These are phyloP conservation scores for Cryphonectria carpinicola DNA, from an alignment of 2,329 filamentous ascomycete genomes.

Conservation along the genomic window DNA sequence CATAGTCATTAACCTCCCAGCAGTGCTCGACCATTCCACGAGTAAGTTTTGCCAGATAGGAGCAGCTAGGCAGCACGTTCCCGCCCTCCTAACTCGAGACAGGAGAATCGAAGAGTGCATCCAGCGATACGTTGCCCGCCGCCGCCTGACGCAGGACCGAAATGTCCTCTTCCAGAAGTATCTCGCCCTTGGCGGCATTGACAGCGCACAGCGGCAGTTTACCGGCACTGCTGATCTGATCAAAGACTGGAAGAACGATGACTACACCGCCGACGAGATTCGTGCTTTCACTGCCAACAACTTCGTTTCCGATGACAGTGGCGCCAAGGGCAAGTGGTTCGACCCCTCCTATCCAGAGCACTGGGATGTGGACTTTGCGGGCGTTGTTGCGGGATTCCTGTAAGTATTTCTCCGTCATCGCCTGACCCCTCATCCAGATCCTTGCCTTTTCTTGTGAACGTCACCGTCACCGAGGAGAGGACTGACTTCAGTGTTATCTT, in stretches of 20 bases:
- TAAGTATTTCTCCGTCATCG: conserved; percentile 45
- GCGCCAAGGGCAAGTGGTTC: conserved; percentile 49
- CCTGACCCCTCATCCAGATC: not conserved
- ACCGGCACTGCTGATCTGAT: conserved; percentile 52
- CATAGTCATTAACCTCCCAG: conserved; percentile 30
- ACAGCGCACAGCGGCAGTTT: conserved; percentile 61
- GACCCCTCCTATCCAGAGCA: conserved; percentile 52
- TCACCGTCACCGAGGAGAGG: too few relatives aligned
- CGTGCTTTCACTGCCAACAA: conserved; percentile 67
- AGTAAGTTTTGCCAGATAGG: conserved; percentile 46
- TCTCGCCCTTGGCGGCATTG: conserved; percentile 80
- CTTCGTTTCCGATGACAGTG: conserved; percentile 54
- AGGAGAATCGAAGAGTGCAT: conserved; percentile 86
- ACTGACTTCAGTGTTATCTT: not conserved
- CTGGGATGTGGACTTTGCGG: conserved; percentile 82
- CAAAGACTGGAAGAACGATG: conserved; percentile 50
- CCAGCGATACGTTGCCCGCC: conserved; percentile 76
- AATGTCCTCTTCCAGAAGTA: conserved; percentile 76
- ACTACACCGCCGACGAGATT: conserved; percentile 60
- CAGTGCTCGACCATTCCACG: conserved; percentile 57
- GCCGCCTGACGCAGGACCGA: conserved; percentile 70
- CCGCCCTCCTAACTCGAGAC: conserved; percentile 23
- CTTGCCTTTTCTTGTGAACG: too few relatives aligned
- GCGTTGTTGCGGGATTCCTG: conserved; percentile 78
- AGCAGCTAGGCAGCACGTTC: conserved; percentile 24